phyloP scores from a whole-genome alignment of 1,139 yeast species.

The Geotrichum phurueaensis region DNA sequence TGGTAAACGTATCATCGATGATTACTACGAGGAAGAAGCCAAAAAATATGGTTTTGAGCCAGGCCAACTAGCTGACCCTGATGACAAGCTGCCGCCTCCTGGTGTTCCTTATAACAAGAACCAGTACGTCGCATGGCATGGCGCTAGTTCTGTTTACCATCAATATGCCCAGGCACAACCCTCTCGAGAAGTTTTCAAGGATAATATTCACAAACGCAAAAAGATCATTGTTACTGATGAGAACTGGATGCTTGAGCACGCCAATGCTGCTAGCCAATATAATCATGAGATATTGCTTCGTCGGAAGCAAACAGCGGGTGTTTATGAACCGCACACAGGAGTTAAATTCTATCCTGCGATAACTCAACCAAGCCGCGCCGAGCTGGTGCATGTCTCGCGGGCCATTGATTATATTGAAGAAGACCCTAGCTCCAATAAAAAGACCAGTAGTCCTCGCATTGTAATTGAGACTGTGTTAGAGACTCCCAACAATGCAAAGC shows the following conservation, averaged over 20 bases:
- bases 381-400: constrained; percentile 34
- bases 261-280: constrained; percentile 64
- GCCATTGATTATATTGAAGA: constrained; percentile 19
- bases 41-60: constrained; percentile 65
- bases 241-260: constrained; percentile 85
- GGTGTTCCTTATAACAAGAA: constrained; percentile 44
- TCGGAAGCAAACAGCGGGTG: constrained; percentile 54
- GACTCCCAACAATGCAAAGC: constrained; percentile 38
- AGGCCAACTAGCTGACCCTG: constrained; percentile 78
- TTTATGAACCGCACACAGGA: constrained; percentile 80
- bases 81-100: constrained; percentile 44
- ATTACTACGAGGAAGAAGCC: constrained; percentile 77
- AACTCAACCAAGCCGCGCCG: constrained; percentile 61
- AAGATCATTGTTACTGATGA: constrained; percentile 51
- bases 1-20: constrained; percentile 79
- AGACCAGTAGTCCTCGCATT: constrained; percentile 31
- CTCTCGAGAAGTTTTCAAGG: constrained; percentile 27
- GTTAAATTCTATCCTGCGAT: constrained; percentile 62
- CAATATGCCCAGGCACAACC: constrained; percentile 37
- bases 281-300: constrained; percentile 58
- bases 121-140: constrained; percentile 51
- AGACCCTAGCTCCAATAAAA: constrained; percentile 1
- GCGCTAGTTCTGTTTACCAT: constrained; percentile 42
- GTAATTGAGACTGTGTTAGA: constrained; percentile 48
- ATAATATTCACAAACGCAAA: constrained; percentile 28